Evolutionary conservation across 208 protist species (phyloP), one percentile per base, ranked within the genome.

Genomic region (Leishmania tarentolae): DNA sequence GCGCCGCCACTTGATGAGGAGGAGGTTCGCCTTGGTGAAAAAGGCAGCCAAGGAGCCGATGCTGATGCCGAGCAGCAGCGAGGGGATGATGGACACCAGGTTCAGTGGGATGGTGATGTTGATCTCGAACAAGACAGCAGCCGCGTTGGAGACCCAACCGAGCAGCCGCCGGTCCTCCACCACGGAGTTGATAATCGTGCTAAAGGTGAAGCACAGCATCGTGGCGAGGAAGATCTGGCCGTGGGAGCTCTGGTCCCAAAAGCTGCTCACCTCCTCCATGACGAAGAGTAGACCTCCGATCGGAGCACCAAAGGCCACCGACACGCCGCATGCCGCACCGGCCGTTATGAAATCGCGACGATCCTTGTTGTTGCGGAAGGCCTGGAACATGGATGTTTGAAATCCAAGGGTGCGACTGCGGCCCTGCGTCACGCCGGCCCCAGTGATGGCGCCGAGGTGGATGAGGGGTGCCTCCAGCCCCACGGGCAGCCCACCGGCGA

Each of bases 211-310:
- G 83, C 89, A 94, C 59, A 97, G 87, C 90, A 99, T 98, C 53
- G 91, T 93, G 75, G 94, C 92, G 71, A 99, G 92, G 88, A 99
- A 99, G 50, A 98, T 98, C 83, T 97, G 94, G 53, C 94, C 97
- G 59, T 93, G 98, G 61, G 97, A 88, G 79, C 87, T 94, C 73
- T 92, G 89, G 56, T 97, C 93, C 95, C 95, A 99, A 86, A 98
- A 96, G 56, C 94, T 96, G 72, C 93, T 90, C 63, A 97, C 92
- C 85, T 99, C 98, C 83, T 99, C 98, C 86, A 99, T 94, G 37
- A 97, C 93, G 82, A 99, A 99, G n/a, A 99, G 91, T 44, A 99
- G 81, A 13, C 98, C 98, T 47, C 97, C 98, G 82, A 99, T 98
- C 0, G 98, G 98, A 8, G 98, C 95, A 15, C 97, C 97, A 86